Conservation (phyloP, 495 filamentous ascomycete species). For the Antarctomyces pellizariae region DNA sequence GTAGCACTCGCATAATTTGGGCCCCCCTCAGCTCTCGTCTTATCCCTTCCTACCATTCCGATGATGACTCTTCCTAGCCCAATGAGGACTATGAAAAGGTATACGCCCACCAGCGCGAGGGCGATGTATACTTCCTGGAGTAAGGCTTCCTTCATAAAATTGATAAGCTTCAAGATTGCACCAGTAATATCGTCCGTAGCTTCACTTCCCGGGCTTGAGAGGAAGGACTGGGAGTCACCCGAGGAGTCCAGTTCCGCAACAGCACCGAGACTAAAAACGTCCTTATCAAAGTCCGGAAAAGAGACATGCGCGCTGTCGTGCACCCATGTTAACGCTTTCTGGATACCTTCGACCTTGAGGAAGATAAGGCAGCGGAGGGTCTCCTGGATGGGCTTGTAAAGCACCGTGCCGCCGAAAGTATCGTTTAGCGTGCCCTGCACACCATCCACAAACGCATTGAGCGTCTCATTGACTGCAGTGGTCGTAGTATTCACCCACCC, state of each 20-base stretch:
- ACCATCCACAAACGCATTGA: constrained; percentile 56
- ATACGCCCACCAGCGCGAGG: constrained; percentile 40
- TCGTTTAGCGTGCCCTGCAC: constrained; percentile 45
- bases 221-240: constrained; percentile 39
- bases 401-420: constrained; percentile 60
- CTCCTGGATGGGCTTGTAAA: constrained; percentile 46
- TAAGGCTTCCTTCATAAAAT: constrained; percentile 37
- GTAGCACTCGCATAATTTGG: too few species aligned
- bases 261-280: constrained; percentile 71
- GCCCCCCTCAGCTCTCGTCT: constrained; percentile 28
- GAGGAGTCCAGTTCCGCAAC: constrained; percentile 32
- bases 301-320: constrained; percentile 61
- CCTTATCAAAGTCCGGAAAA: constrained; percentile 52
- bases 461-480: constrained; percentile 56
- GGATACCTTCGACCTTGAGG: constrained; percentile 49
- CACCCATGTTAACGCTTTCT: constrained; percentile 78
- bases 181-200: constrained; percentile 62
- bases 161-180: constrained; percentile 41
- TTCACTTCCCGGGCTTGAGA: constrained; percentile 39
- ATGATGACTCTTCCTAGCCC: constrained; percentile 43
- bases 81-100: constrained; percentile 50
- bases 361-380: constrained; percentile 54
- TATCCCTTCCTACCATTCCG: constrained; percentile 23
- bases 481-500: constrained; percentile 78
- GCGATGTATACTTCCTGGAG: constrained; percentile 58